Conservation (phyloP, 805 yeast genomes). For the Ogataea chonburiensis region DNA sequence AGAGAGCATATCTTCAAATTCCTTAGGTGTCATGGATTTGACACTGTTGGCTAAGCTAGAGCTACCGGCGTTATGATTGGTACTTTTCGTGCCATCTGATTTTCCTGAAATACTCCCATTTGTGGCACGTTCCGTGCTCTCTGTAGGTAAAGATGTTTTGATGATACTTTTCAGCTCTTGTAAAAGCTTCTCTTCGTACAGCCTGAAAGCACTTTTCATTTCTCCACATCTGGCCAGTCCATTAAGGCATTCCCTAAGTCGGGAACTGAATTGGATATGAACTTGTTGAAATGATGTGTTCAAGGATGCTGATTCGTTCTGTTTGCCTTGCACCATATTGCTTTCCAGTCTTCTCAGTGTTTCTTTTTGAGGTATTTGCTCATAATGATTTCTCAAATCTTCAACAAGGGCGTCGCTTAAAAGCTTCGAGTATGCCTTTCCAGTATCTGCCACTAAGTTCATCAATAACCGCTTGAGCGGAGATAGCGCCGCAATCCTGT, state of each 20-base stretch:
- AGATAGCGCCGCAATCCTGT: conserved; percentile 48
- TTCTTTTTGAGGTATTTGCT: conserved; percentile 42
- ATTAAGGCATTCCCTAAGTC: conserved; percentile 47
- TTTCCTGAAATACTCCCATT: conserved; percentile 24
- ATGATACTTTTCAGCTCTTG: conserved; percentile 73
- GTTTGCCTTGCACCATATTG: conserved; percentile 16
- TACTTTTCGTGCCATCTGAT: conserved; percentile 30
- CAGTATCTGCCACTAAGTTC: conserved; percentile 60
- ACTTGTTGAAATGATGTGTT: conserved; percentile 12
- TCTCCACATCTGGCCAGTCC: conserved; percentile 64
- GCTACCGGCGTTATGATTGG: conserved; percentile 27
- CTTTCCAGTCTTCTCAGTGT: conserved; percentile 49
- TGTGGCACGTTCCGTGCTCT: conserved; percentile 20
- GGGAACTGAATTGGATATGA: conserved; percentile 37
- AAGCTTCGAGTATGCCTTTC: conserved; percentile 60
- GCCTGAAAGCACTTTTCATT: conserved; percentile 56
- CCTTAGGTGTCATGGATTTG: conserved; percentile 65
- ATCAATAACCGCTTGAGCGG: conserved; percentile 52
- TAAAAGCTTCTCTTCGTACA: conserved; percentile 67
- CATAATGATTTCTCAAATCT: conserved; percentile 62
- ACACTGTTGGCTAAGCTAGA: conserved; percentile 42
- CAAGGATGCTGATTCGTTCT: conserved; percentile 3
- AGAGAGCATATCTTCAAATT: conserved; percentile 69
- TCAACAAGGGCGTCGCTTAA: conserved; percentile 54
- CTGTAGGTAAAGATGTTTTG: conserved; percentile 60